A percentile compares a stretch with the other conserved stretches of the same genome.
Conservation (phyloP, 2,329 filamentous ascomycete species). For the Diplodia corticola region DNA sequence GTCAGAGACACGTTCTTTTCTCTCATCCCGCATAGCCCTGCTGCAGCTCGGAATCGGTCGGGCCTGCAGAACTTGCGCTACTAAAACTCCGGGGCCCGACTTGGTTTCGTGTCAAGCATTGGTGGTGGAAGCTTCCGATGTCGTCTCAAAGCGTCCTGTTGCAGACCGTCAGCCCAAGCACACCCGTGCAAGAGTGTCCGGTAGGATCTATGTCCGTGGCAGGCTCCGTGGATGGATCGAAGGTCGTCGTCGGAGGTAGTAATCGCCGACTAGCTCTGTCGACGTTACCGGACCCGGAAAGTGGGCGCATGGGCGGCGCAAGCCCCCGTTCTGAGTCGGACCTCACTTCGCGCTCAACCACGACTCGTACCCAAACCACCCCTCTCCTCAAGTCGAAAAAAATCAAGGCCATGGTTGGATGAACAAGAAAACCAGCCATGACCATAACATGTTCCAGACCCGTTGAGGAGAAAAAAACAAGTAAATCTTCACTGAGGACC, state of each 20-base stretch:
- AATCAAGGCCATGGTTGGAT: too few species aligned
- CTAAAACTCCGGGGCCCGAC: background rate
- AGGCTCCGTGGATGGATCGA: background rate
- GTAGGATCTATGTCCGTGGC: background rate
- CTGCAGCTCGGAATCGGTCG: background rate
- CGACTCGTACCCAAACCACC: background rate
- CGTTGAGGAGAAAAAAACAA: background rate
- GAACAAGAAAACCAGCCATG: background rate
- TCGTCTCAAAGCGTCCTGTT: background rate
- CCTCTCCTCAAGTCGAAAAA: too few species aligned
- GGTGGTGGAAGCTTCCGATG: background rate
- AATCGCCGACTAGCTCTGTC: background rate
- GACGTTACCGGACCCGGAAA: background rate
- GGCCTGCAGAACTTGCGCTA: background rate
- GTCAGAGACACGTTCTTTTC: background rate
- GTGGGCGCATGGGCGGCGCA: background rate
- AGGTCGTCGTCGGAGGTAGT: background rate
- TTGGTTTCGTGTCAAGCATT: background rate
- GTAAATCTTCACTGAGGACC: background rate
- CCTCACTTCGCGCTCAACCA: background rate
- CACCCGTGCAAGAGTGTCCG: background rate
- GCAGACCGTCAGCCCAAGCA: background rate
- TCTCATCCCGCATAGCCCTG: too few species aligned
- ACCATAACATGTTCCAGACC: background rate
- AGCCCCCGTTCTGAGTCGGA: background rate